Conservation (phyloP, 2,329 filamentous ascomycete species). For the Triangularia verruculosa region DNA sequence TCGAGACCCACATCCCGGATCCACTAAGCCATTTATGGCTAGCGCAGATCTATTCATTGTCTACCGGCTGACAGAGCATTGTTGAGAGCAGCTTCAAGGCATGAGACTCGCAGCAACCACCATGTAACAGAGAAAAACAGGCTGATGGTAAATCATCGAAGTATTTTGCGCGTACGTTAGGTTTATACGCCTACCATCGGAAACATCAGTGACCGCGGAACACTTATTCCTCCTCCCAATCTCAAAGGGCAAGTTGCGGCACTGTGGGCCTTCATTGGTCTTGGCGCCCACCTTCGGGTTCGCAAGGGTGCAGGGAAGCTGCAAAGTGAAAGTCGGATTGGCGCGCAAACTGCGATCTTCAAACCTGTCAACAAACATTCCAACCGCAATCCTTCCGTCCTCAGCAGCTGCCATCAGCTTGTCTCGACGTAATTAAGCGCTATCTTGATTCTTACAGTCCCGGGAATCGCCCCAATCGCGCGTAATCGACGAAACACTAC, state of each 20-base stretch:
- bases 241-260: background rate
- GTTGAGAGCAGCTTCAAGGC: background rate
- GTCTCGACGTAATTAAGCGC: background rate
- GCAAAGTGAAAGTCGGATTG: background rate
- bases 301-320: background rate
- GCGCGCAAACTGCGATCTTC: background rate
- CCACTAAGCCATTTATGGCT: background rate
- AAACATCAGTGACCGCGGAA: background rate
- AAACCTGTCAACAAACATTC: background rate
- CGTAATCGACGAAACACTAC: background rate
- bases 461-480: background rate
- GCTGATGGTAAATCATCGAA: too few species aligned
- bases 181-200: too few species aligned
- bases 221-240: background rate
- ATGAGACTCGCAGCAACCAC: background rate
- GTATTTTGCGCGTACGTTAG: too few species aligned
- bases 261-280: background rate
- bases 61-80: background rate
- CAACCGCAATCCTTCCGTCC: background rate
- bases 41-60: background rate
- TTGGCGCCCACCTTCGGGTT: background rate
- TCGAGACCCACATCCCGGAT: background rate
- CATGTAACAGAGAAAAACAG: background rate
- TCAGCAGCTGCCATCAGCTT: background rate
- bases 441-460: background rate